phyloP scores from a whole-genome alignment of 148 eudicot species.

The Camellia japonica region DNA sequence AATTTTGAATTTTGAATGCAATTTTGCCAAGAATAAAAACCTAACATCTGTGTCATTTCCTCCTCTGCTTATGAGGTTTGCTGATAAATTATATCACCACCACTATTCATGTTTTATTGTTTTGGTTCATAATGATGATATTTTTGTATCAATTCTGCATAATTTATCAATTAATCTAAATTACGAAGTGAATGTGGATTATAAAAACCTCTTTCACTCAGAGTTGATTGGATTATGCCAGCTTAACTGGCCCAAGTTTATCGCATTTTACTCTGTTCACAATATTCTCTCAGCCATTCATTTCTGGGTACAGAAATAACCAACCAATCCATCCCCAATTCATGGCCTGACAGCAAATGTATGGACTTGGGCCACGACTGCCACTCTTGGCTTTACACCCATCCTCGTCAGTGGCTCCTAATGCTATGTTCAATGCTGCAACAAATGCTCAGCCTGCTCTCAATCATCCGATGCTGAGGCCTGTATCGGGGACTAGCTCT shows the following conservation, averaged over 20 bases:
- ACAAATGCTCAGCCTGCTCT: slow-evolving; percentile 54
- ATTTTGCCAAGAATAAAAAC: too few species aligned
- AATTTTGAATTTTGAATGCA: too few species aligned
- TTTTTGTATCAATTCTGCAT: neutral
- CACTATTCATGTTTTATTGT: too few species aligned
- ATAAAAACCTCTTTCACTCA: neutral
- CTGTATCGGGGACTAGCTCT: slow-evolving; percentile 27
- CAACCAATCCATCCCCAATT: neutral
- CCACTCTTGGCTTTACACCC: slow-evolving; percentile 78
- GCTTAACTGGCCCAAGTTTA: neutral
- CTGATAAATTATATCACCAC: neutral
- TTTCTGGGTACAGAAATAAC: neutral
- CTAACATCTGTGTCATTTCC: neutral
- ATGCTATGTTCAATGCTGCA: slow-evolving; percentile 44
- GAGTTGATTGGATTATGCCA: neutral
- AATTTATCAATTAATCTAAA: too few species aligned
- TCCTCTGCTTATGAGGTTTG: neutral
- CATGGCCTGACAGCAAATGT: slow-evolving; percentile 31
- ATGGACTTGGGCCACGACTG: slow-evolving; percentile 71
- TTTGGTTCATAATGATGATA: neutral
- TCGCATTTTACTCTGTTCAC: neutral
- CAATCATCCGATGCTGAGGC: slow-evolving; percentile 58
- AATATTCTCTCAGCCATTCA: neutral
- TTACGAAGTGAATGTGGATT: too few species aligned
- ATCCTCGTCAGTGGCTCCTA: slow-evolving; percentile 51